Evolutionary conservation across 2,329 filamentous ascomycete genomes (phyloP), one percentile per base, ranked within the genome.

Genomic region (Cladorrhinum sp.): DNA sequence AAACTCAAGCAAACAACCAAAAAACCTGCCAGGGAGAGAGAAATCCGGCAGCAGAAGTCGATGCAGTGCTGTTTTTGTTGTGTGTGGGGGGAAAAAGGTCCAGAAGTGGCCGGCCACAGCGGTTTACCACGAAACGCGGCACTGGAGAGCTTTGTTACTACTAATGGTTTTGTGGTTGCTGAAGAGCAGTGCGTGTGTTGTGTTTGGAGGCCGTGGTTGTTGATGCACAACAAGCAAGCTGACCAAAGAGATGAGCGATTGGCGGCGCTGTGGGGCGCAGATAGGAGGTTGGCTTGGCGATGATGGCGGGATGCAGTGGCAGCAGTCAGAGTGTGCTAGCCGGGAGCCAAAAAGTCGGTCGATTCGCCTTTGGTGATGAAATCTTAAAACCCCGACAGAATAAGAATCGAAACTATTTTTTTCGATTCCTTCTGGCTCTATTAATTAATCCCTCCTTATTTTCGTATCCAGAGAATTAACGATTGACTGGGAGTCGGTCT

Each of bases 191-290:
- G 50, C 20, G 32, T 50, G 48, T 61, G 50, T 64, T 60, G 41
- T 49, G 49, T 38, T 36, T 51, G 29, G 61, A 38, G 52, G 52
- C 50, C 38, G 51, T 50, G 50, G 55, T 62, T 67, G 65, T 67
- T 65, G 64, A 64, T 62, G 62, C 56, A 65, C 62, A 66, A 64
- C 59, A 64, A 54, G 55, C 49, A 55, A 50, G 50, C 29, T 38
- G 48, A 53, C 58, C 54, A 51, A 57, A 54, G 55, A 56, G 55
- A 54, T 56, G 52, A 68, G 64, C 61, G 67, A 68, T 66, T 67
- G 66, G 61, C 63, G 62, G 62, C 65, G 65, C 64, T 51, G 66
- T 66, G 65, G 65, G 65, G 65, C 65, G 66, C 65, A 64, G 66
- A 59, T 8, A 56, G 57, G 13, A 63, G 57, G 61, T 67, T 67